These are phyloP conservation scores for Thermothelomyces thermophilus DNA, from an alignment of 2,329 filamentous ascomycete species.

Conservation along the genomic window DNA sequence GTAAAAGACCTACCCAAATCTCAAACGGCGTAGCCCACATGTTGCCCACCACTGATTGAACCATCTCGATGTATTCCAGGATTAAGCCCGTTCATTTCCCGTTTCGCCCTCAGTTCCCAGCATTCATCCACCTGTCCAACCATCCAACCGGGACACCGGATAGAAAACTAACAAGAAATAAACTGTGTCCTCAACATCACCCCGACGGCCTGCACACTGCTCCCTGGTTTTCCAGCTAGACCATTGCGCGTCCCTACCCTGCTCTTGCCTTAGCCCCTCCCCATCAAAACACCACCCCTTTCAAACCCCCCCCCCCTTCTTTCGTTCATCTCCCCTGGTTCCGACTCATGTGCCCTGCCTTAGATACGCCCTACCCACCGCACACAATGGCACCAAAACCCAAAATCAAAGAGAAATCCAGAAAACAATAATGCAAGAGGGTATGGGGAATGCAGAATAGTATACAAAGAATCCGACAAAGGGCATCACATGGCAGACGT, in stretches of 20 bases:
- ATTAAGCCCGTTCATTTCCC: not conserved
- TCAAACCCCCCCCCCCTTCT: not conserved
- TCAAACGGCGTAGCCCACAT: not conserved
- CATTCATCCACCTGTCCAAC: not conserved
- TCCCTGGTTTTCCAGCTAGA: not conserved
- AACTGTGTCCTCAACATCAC: not conserved
- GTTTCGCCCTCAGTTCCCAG: not conserved
- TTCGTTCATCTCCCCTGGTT: no score
- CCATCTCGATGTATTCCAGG: no score
- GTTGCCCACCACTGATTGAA: not conserved
- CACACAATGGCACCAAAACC: not conserved
- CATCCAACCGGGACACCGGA: not conserved
- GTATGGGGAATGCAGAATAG: not conserved
- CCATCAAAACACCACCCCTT: not conserved
- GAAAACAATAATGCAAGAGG: not conserved
- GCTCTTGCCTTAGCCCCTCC: not conserved
- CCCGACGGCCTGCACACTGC: not conserved
- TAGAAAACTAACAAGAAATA: constrained; percentile 1
- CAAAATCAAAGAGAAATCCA: not conserved
- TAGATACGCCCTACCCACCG: no score
- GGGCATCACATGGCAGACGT: no score
- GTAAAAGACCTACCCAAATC: not conserved
- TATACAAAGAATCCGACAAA: constrained; percentile 6
- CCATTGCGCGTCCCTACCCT: constrained; percentile 8
- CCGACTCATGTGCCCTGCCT: no score